These are phyloP conservation scores for Botrytis sinoallii DNA, from an alignment of 2,329 filamentous ascomycete species.

Conservation along the genomic window DNA sequence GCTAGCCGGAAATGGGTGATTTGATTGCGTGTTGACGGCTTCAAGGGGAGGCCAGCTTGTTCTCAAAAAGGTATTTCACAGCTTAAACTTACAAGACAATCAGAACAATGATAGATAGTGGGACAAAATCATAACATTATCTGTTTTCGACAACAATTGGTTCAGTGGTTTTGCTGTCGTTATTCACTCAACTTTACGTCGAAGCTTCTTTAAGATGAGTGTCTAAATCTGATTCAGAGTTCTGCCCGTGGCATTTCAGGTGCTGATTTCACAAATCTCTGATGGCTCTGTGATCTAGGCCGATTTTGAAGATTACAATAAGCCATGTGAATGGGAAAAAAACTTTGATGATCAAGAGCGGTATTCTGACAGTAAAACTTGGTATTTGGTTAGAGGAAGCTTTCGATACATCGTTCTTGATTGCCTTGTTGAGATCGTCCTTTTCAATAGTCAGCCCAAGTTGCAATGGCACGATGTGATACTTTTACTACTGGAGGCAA, in stretches of 20 bases:
- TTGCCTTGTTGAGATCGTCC: fast-evolving
- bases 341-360: not conserved
- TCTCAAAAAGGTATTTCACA: not conserved
- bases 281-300: not conserved
- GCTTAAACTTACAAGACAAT: not conserved
- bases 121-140: not conserved
- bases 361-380: not conserved
- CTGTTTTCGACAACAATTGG: not conserved
- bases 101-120: too few species aligned
- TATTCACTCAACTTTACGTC: not conserved
- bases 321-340: not conserved
- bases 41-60: not conserved
- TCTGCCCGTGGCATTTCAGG: not conserved
- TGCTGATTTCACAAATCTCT: not conserved
- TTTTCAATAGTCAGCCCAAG: not conserved
- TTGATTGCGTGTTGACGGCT: too few species aligned
- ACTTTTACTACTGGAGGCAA: not conserved
- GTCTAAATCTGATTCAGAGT: not conserved
- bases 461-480: not conserved
- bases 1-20: too few species aligned
- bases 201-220: not conserved
- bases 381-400: not conserved
- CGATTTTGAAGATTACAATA: not conserved
- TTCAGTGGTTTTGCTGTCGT: not conserved
- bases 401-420: not conserved